Evolutionary conservation across 2,329 filamentous ascomycete genomes (phyloP).

Genomic region (Pseudomassariella vexata): DNA sequence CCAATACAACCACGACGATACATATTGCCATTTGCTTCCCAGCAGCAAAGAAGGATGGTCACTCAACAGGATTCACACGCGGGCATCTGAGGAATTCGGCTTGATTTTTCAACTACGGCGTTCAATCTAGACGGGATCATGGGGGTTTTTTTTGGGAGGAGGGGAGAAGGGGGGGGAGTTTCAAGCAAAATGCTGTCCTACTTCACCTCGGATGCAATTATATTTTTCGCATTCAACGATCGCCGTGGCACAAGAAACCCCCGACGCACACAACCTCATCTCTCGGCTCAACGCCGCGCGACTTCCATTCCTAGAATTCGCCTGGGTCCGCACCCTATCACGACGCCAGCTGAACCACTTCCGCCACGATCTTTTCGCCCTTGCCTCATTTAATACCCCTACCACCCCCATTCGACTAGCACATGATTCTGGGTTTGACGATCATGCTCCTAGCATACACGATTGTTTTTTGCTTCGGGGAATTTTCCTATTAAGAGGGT

Average conservation of each 20-base stretch:
- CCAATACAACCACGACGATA: constrained; percentile 10
- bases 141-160: constrained; percentile 2
- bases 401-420: too few species aligned
- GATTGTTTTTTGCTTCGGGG: constrained; percentile 9
- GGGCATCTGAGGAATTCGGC: constrained; percentile 10
- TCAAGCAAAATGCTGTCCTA: too few species aligned
- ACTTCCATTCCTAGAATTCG: not conserved
- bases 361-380: not conserved
- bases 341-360: constrained; percentile 1
- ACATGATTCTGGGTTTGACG: constrained; percentile 4
- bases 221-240: not conserved
- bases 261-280: not conserved
- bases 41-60: constrained; percentile 11
- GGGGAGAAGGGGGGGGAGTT: not conserved
- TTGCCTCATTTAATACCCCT: constrained; percentile 6
- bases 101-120: constrained; percentile 6
- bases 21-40: constrained; percentile 14
- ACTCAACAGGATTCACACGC: constrained; percentile 16
- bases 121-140: constrained; percentile 7
- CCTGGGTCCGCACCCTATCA: not conserved
- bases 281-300: constrained; percentile 1
- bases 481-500: constrained; percentile 14
- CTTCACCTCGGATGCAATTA: not conserved
- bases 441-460: constrained; percentile 8
- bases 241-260: not conserved